phyloP scores from a whole-genome alignment of 768 basidiomycete species.

The Naganishia vishniacii region DNA sequence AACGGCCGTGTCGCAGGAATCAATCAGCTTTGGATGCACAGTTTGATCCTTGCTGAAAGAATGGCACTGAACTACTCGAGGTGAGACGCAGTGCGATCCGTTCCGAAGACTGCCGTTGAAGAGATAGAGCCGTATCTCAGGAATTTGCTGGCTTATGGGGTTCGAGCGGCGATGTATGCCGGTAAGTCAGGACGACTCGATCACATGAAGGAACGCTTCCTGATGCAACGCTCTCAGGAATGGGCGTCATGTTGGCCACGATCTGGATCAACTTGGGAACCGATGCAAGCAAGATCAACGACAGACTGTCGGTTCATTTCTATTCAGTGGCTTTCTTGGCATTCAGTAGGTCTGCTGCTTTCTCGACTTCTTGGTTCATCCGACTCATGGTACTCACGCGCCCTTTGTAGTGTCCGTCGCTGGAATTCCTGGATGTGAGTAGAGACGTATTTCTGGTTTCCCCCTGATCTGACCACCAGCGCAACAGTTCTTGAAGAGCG shows the following conservation, averaged over 20 bases:
- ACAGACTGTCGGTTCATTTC: constrained; percentile 53
- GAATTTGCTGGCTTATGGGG: constrained; percentile 59
- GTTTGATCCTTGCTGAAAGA: constrained; percentile 54
- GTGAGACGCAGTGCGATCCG: neutral
- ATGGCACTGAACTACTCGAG: constrained; percentile 55
- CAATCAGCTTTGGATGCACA: constrained; percentile 28
- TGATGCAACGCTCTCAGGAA: constrained; percentile 22
- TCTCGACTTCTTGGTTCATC: neutral
- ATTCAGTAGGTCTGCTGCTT: neutral
- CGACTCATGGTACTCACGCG: constrained; percentile 19
- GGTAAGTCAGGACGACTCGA: neutral
- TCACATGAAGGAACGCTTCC: neutral
- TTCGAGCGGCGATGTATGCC: constrained; percentile 58
- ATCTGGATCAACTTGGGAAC: constrained; percentile 53
- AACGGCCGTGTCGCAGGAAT: neutral
- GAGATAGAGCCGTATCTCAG: constrained; percentile 3
- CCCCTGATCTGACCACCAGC: neutral
- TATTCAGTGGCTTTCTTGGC: constrained; percentile 58
- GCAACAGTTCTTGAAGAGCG: constrained; percentile 56
- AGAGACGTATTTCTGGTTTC: neutral
- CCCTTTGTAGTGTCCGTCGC: constrained; percentile 55
- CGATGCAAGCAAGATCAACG: constrained; percentile 39
- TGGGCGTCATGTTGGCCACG: constrained; percentile 51
- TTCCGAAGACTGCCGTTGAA: neutral
- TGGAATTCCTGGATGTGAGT: constrained; percentile 55